Evolutionary conservation across 2,329 filamentous ascomycete genomes (phyloP), one percentile per base, ranked within the genome.

Genomic region (Chlorencoelia australis): DNA sequence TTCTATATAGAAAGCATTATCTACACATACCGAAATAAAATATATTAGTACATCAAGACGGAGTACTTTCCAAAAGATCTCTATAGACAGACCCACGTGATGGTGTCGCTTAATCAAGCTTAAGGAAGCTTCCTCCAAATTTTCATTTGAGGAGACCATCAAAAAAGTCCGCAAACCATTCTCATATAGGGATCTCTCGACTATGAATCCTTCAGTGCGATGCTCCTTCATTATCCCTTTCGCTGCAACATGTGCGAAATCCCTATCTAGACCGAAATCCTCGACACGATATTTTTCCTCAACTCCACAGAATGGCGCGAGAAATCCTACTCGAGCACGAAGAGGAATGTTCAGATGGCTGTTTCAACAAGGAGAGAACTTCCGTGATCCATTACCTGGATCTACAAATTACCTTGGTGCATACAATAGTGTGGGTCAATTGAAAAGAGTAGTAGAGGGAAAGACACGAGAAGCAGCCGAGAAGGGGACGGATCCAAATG

Each of bases 341-440:
- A 40, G 49, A 14, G 30, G 31, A 16, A 36, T 59, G 24, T 55
- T 46, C 25, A 30, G 34, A 31, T 59, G 56, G 56, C 44, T 59
- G n/a, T 26, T 37, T 24, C 36, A 31, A 13, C 39, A 41, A 28
- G 56, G 56, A 34, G 41, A 39, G 26, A 46, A 40, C 16, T 50
- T 57, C 14, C 26, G 37, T 28, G 44, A 55, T 7, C 56, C 56
- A 14, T 32, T 52, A 27, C 33, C 35, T 7, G 46, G 42, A 15
- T 51, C 49, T 4, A 53, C 54, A 6, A 59, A 59, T 30, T 58
- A 58, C 24, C 35, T 58, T 21, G 30, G 37, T 26, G 55, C 55
- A 13, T 57, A 57, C 31, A 46, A 43, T 27, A 20, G n/a, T 1
- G n/a, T 40, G n/a, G 54, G 54, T 13, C 38, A 46, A 30, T 33